Conservation (phyloP, 108 stramenopile genomes). For the Nitzschia putrida region DNA sequence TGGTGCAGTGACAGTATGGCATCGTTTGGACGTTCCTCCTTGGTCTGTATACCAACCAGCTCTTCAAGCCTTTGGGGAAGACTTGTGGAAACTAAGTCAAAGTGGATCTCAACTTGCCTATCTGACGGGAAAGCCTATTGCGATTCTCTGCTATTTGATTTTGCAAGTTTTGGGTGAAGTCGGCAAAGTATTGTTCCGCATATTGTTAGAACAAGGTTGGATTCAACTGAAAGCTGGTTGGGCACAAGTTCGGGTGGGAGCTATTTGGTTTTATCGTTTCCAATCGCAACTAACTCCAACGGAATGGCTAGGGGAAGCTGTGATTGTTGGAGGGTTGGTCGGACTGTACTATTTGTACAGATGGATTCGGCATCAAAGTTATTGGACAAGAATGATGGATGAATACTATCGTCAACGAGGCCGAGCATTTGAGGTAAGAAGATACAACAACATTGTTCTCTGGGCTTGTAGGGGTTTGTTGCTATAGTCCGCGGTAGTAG, state of each 20-base stretch:
- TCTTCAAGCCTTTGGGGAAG: constrained; percentile 25
- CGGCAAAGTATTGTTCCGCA: constrained; percentile 33
- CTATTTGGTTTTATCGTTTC: constrained; percentile 52
- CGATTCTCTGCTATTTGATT: constrained; percentile 50
- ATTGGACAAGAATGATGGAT: constrained; percentile 46
- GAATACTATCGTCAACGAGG: constrained; percentile 54
- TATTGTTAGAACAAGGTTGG: constrained; percentile 55
- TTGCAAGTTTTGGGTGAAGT: constrained; percentile 33
- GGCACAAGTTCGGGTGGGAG: constrained; percentile 39
- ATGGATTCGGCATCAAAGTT: constrained; percentile 62
- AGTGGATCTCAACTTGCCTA: constrained; percentile 47
- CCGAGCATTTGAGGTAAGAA: constrained; percentile 30
- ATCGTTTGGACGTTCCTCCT: constrained; percentile 48
- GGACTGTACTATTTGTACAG: constrained; percentile 54
- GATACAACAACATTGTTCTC: too few relatives aligned
- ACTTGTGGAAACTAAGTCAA: constrained; percentile 37
- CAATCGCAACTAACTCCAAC: constrained; percentile 53
- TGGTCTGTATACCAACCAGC: constrained; percentile 49
- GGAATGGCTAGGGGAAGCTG: constrained; percentile 53
- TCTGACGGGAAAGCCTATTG: constrained; percentile 53
- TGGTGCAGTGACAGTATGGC: neutral
- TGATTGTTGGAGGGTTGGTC: constrained; percentile 29
- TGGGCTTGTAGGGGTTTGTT: too few relatives aligned
- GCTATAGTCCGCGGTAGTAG: too few relatives aligned
- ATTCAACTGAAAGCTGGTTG: constrained; percentile 38